Evolutionary conservation across 306 rosid species (phyloP), one percentile per base, ranked within the genome.

Genomic region (Casuarina glauca): DNA sequence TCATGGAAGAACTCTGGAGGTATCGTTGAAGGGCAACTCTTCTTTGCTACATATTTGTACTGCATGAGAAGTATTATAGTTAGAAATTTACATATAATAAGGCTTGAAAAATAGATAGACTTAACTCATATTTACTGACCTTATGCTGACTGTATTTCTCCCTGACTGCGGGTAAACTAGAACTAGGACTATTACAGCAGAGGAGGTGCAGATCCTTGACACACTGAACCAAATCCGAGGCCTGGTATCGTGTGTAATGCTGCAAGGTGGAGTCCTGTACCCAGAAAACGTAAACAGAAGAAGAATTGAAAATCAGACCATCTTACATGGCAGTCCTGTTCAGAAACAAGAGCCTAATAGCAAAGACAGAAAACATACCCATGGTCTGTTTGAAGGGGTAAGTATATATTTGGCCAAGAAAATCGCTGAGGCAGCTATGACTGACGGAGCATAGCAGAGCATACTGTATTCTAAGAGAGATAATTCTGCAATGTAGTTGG

Each of bases 11-110:
- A 86, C 69, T 93, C 97, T 55, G 75, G 72, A 8, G 99, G 93
- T 80, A 95, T 84, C 45, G 87, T 79, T 1, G 94, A 78, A 61
- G 97, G 97, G 77, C 89, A 87, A 79, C 80, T 78, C 87, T 91
- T 91, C 84, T 86, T 90, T 8, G 99, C 97, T 75, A 88, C 99
- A 45, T 90, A 88, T 77, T 96, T 96, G 84, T 93, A 96, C 99
- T 96, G 94, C 55, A 78, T 55, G 80, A 84, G 51, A 72, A 57
- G 80, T 42, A 39, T 6, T 11, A 78, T 36, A 0, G 32, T 26
- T 26, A 26, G 32, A 26, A 26, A 26, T 26, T 26, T 26, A 26
- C 32, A 26, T 26, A 26, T 26, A 26, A 26, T 26, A 26, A 26
- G 32, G 32, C 32, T 26, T 26, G 32, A 26, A 26, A 26, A 26